Evolutionary conservation across 768 basidiomycete genomes (phyloP).

Genomic region (Strobilomyces echinocephalus): DNA sequence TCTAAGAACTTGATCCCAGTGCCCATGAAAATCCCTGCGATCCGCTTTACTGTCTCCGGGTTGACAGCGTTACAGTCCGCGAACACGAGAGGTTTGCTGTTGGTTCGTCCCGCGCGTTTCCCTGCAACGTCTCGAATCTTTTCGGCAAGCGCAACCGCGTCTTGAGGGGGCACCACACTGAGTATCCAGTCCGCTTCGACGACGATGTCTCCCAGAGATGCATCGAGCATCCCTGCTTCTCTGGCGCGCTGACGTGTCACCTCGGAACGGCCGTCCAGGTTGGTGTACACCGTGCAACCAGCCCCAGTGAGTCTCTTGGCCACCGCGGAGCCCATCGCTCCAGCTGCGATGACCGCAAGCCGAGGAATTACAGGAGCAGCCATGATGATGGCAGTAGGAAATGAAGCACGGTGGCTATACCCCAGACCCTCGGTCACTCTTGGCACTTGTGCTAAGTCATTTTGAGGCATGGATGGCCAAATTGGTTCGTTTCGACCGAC

Average conservation of each 20-base stretch:
- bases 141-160: slow-evolving; percentile 44
- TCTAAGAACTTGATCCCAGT: slow-evolving; percentile 46
- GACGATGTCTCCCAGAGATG: slow-evolving; percentile 35
- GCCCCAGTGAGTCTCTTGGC: slow-evolving; percentile 41
- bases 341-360: slow-evolving; percentile 50
- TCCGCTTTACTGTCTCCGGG: slow-evolving; percentile 44
- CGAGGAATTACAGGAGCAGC: slow-evolving; percentile 11
- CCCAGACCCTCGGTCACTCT: slow-evolving; percentile 10
- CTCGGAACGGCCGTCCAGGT: slow-evolving; percentile 49
- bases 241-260: slow-evolving; percentile 44
- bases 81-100: slow-evolving; percentile 31
- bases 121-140: slow-evolving; percentile 13
- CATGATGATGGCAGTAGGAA: slow-evolving; percentile 16
- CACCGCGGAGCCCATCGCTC: slow-evolving; percentile 58
- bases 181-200: slow-evolving; percentile 41
- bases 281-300: slow-evolving; percentile 53
- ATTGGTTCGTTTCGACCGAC: neutral
- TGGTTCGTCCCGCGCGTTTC: neutral
- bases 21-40: slow-evolving; percentile 41
- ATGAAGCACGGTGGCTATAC: slow-evolving; percentile 4
- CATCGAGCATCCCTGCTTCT: slow-evolving; percentile 47
- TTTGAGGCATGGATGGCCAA: neutral
- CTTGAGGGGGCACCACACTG: slow-evolving; percentile 55
- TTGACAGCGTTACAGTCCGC: slow-evolving; percentile 59
- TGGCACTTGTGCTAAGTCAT: neutral